phyloP scores from a whole-genome alignment of 2,329 filamentous ascomycete species.

The Cucurbitaria berberidis region DNA sequence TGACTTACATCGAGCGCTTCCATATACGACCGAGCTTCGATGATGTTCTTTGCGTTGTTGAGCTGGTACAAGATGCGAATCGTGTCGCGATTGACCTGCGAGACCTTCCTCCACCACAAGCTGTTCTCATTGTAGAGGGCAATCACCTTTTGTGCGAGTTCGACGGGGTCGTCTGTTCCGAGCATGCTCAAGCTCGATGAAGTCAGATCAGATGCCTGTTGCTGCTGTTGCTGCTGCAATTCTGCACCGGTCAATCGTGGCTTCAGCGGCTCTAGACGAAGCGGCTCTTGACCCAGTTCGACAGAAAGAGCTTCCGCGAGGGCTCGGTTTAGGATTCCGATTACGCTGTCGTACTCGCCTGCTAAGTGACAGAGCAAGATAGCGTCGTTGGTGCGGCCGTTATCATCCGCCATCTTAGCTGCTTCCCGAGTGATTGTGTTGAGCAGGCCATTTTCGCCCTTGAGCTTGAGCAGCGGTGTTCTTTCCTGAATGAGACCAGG shows the following conservation, averaged over 20 bases:
- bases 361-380: slow-evolving; percentile 94
- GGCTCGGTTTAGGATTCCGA: slow-evolving; percentile 85
- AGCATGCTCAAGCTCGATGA: slow-evolving; percentile 66
- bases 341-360: slow-evolving; percentile 93
- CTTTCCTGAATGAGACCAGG: slow-evolving; percentile 87
- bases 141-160: slow-evolving; percentile 68
- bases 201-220: slow-evolving; percentile 35
- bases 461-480: slow-evolving; percentile 78
- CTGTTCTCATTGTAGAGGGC: slow-evolving; percentile 66
- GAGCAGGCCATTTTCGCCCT: slow-evolving; percentile 82
- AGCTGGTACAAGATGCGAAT: slow-evolving; percentile 66
- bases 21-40: slow-evolving; percentile 65
- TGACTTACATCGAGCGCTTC: slow-evolving; percentile 68
- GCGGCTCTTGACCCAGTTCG: slow-evolving; percentile 80
- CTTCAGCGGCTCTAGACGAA: slow-evolving; percentile 80
- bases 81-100: slow-evolving; percentile 62
- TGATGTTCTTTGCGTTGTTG: slow-evolving; percentile 64
- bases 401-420: slow-evolving; percentile 90
- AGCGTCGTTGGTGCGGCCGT: slow-evolving; percentile 89
- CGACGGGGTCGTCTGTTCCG: slow-evolving; percentile 69
- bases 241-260: slow-evolving; percentile 60
- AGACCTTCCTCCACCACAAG: slow-evolving; percentile 67
- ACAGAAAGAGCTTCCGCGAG: slow-evolving; percentile 88
- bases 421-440: slow-evolving; percentile 92
- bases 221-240: slow-evolving; percentile 40